These are phyloP conservation scores for Ophiostoma sp. DNA, from an alignment of 2,329 filamentous ascomycete genomes.

Conservation along the genomic window DNA sequence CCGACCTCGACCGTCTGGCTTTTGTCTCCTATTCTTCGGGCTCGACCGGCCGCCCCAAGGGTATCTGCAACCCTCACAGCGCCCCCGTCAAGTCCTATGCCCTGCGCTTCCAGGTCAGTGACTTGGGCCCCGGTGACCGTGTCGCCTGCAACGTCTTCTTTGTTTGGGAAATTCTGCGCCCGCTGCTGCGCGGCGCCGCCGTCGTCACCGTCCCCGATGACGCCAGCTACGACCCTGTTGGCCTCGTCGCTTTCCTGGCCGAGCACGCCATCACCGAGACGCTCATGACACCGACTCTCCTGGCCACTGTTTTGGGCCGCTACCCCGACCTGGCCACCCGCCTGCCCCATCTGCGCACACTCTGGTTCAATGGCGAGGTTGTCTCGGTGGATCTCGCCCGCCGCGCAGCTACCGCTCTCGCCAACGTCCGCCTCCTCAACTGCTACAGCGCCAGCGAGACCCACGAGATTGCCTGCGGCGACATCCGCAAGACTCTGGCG, in stretches of 20 bases:
- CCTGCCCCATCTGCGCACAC: slow-evolving; percentile 65
- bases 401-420: slow-evolving; percentile 66
- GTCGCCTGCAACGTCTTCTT: slow-evolving; percentile 90
- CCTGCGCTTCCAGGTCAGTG: slow-evolving; percentile 67
- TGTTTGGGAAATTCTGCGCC: slow-evolving; percentile 80
- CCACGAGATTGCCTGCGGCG: slow-evolving; percentile 75
- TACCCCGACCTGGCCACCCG: slow-evolving; percentile 64
- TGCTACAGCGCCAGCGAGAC: slow-evolving; percentile 83
- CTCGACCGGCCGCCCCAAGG: slow-evolving; percentile 77
- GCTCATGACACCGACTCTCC: slow-evolving; percentile 77
- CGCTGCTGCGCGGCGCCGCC: slow-evolving; percentile 72
- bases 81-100: slow-evolving; percentile 74
- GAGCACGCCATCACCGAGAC: slow-evolving; percentile 72
- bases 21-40: slow-evolving; percentile 83
- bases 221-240: slow-evolving; percentile 73
- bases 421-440: slow-evolving; percentile 67
- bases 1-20: slow-evolving; percentile 71
- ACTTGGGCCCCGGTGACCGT: slow-evolving; percentile 69
- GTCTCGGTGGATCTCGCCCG: slow-evolving; percentile 75
- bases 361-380: slow-evolving; percentile 83
- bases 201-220: slow-evolving; percentile 75
- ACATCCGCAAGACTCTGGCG: slow-evolving; percentile 67
- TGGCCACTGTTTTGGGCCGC: slow-evolving; percentile 71
- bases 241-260: slow-evolving; percentile 69
- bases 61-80: slow-evolving; percentile 76